Evolutionary conservation across 108 stramenopile genomes (phyloP), one percentile per base, ranked within the genome.

Genomic region (Seminavis robusta): DNA sequence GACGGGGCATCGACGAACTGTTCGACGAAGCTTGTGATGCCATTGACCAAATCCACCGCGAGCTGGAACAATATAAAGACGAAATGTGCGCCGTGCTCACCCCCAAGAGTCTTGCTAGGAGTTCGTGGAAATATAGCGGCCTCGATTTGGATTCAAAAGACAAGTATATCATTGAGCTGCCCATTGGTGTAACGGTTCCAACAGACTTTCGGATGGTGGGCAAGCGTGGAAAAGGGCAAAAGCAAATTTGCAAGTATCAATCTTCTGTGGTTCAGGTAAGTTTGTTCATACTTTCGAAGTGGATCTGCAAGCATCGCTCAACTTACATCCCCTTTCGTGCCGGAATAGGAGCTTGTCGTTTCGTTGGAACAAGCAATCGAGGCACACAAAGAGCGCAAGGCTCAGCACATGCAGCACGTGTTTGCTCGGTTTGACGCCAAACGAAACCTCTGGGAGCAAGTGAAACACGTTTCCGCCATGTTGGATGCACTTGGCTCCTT

Each of bases 401-500:
- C 86, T 2, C 62, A 76, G 42, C 89, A 94, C 25, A 94, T 98
- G 80, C 86, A 95, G 49, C 59, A 84, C 17, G 77, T 99, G 21
- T 99, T 98, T 79, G 92, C 84, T 27, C 88, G 83, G 48, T 99
- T 99, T 61, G 96, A 95, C 62, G 63, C 71, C n/a, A 61, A 81
- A 72, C 59, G 95, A 36, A 63, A 57, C 38, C 39, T 91, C 3
- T 99, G 98, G 98, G 71, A 84, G 39, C 69, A 86, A 23, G 95
- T 92, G 7, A 91, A 80, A 13, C 76, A 79, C n/a, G 88, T 83
- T 21, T 71, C 95, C 6, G 84, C 94, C 0, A 79, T 95, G 74
- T 63, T 99, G 40, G 99, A 99, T 65, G 94, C 95, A 9, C 74
- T 99, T 10, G 86, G 95, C 26, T 78, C 97, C 17, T 69, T 99